A percentile compares a stretch with the other conserved stretches of the same genome.
phyloP scores from a whole-genome alignment of 208 protist genomes.

The Leishmania amazonensis region DNA sequence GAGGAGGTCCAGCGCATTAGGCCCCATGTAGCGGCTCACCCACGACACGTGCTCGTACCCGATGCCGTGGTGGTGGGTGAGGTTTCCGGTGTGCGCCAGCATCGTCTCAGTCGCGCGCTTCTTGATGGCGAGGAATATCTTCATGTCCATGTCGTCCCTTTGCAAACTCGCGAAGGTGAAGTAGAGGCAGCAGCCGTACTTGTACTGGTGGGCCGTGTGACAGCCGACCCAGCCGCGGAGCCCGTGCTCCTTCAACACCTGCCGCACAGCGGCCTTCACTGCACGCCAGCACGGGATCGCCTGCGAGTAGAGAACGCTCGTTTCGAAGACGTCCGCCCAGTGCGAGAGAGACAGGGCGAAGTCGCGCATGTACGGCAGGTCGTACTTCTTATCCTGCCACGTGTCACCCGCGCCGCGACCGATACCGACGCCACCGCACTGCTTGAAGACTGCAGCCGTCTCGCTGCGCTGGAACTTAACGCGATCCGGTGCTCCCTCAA shows the following conservation, averaged over 20 bases:
- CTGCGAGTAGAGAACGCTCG: constrained; percentile 85
- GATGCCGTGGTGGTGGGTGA: constrained; percentile 93
- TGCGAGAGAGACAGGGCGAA: constrained; percentile 80
- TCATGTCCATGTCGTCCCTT: constrained; percentile 88
- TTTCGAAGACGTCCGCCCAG: constrained; percentile 94
- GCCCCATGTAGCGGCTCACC: constrained; percentile 87
- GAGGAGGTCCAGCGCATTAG: constrained; percentile 68
- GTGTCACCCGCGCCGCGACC: constrained; percentile 67
- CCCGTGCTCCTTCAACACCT: constrained; percentile 81
- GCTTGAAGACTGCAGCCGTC: constrained; percentile 60
- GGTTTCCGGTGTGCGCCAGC: constrained; percentile 80
- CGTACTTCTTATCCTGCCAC: constrained; percentile 95
- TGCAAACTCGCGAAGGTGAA: constrained; percentile 91
- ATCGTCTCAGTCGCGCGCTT: constrained; percentile 88
- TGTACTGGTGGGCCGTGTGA: constrained; percentile 93
- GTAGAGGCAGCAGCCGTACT: constrained; percentile 92
- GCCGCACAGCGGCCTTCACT: constrained; percentile 86
- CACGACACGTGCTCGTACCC: constrained; percentile 94
- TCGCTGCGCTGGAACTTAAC: constrained; percentile 73
- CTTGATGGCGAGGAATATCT: constrained; percentile 89
- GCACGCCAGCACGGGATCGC: constrained; percentile 90
- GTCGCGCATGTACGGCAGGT: constrained; percentile 92
- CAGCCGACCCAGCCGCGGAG: constrained; percentile 90
- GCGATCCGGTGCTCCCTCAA: constrained; percentile 76
- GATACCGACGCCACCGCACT: constrained; percentile 60